Evolutionary conservation across 2,329 filamentous ascomycete species (phyloP), one percentile per base, ranked within the genome.

Genomic region (Hypomyces rosellus): DNA sequence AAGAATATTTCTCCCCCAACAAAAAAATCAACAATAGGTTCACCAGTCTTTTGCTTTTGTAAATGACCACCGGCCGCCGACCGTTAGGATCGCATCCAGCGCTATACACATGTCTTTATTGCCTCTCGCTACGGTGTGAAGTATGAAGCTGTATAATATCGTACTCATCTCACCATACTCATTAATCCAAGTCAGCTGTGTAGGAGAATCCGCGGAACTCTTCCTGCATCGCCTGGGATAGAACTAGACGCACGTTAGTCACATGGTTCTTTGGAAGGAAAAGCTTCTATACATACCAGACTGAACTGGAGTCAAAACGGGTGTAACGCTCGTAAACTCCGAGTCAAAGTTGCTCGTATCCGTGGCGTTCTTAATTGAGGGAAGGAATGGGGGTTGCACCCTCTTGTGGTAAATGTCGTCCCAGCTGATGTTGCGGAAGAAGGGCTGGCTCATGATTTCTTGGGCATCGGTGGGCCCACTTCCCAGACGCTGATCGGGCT

Each of bases 341-440:
- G 88, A 89, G 67, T 99, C 93, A 69, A 99, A 99, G 74, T 99
- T 99, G 77, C 91, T 96, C n/a, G 93, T 99, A 73, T 99, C 93
- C 40, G 93, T 96, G 8, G 91, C 81, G 66, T 81, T 95, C 71
- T 87, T 93, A 62, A 99, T 95, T 36, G 82, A 82, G 15, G 93
- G 93, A 69, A 91, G 70, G 74, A 96, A 97, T 1, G 93, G 93
- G 48, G 93, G 87, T 48, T 84, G 80, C 16, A 96, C 83, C 34
- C 89, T 82, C 81, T 97, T 99, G 73, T 96, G 82, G 69, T 96
- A 97, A 54, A 99, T 90, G 65, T 99, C 93, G 58, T 99, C 93
- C 93, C 93, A 99, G 71, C 93, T 95, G 68, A 97, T 88, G 66
- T 93, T 95, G 55, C 90, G 80, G 77, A 99, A 99, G 77, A 99